Percentiles rank a stretch among this genome's conserved stretches.
Conservation (phyloP, 805 yeast species). For the Candida silvicultrix region DNA sequence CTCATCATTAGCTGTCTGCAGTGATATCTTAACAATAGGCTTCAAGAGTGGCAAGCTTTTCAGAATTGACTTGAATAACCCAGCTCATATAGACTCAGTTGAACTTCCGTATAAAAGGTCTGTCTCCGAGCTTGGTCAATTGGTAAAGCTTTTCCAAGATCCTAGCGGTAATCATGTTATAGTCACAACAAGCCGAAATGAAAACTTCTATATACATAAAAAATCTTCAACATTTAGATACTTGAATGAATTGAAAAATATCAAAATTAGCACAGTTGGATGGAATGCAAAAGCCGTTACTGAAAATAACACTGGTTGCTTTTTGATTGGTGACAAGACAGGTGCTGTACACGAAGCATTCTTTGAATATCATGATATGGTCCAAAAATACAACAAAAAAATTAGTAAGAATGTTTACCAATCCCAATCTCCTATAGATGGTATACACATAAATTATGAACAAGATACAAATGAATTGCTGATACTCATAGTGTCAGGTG, state of each 20-base stretch:
- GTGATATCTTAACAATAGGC: constrained; percentile 51
- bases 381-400: constrained; percentile 36
- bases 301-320: constrained; percentile 34
- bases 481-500: constrained; percentile 21
- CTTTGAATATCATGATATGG: constrained; percentile 30
- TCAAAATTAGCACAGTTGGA: constrained; percentile 34
- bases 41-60: constrained; percentile 47
- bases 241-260: constrained; percentile 41
- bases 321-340: constrained; percentile 41
- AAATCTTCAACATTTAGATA: constrained; percentile 33
- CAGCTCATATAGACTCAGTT: constrained; percentile 47
- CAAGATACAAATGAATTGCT: constrained; percentile 5
- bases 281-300: constrained; percentile 33
- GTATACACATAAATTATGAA: constrained; percentile 15
- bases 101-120: constrained; percentile 26
- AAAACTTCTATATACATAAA: constrained; percentile 42
- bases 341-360: constrained; percentile 44
- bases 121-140: constrained; percentile 21
- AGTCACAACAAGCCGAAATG: constrained; percentile 38
- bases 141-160: constrained; percentile 38
- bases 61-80: constrained; percentile 60
- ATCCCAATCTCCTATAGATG: constrained; percentile 19
- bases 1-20: constrained; percentile 43
- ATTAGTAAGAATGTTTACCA: constrained; percentile 33
- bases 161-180: constrained; percentile 46